Percentiles rank a stretch among this genome's conserved stretches.
These are phyloP conservation scores for Pythium aphanidermatum DNA, from an alignment of 352 stramenopile species.

Conservation along the genomic window DNA sequence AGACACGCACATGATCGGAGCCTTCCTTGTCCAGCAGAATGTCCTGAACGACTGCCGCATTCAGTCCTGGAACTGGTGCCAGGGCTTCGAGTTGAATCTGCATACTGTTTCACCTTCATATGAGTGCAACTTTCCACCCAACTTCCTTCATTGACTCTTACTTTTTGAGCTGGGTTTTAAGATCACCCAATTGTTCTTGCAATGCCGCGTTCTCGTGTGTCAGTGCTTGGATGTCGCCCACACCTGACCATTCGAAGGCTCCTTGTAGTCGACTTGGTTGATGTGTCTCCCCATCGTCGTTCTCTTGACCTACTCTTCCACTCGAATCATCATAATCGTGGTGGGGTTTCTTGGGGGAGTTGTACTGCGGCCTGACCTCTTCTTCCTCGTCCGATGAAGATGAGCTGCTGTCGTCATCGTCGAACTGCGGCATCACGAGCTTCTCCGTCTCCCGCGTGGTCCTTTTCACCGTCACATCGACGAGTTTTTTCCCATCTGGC, in stretches of 20 bases:
- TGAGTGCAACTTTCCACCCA: too few species aligned
- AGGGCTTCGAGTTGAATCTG: constrained; percentile 67
- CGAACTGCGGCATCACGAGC: constrained; percentile 57
- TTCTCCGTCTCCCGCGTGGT: constrained; percentile 17
- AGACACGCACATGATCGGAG: constrained; percentile 38
- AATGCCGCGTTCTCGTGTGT: constrained; percentile 52
- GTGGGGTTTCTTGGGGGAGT: constrained; percentile 1
- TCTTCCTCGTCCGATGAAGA: constrained; percentile 25
- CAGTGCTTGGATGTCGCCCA: constrained; percentile 54
- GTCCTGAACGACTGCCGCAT: constrained; percentile 43
- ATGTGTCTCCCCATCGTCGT: constrained; percentile 20
- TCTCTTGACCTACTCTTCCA: constrained; percentile 13
- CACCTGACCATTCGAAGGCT: constrained; percentile 40
- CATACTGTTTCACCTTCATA: too few species aligned
- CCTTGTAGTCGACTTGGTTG: constrained; percentile 13
- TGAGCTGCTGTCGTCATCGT: constrained; percentile 56
- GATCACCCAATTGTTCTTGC: constrained; percentile 30
- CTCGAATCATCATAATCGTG: constrained; percentile 15
- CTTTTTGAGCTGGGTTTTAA: constrained; percentile 58
- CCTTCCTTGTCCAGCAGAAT: constrained; percentile 56
- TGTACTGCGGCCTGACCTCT: not conserved
- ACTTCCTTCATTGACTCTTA: constrained; percentile 17
- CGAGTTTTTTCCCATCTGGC: constrained; percentile 42
- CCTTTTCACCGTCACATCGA: constrained; percentile 39
- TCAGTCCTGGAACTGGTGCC: constrained; percentile 53